Base-by-base conservation (phyloP, 805 yeast genomes). In the Metschnikowia drakensbergensis region DNA sequence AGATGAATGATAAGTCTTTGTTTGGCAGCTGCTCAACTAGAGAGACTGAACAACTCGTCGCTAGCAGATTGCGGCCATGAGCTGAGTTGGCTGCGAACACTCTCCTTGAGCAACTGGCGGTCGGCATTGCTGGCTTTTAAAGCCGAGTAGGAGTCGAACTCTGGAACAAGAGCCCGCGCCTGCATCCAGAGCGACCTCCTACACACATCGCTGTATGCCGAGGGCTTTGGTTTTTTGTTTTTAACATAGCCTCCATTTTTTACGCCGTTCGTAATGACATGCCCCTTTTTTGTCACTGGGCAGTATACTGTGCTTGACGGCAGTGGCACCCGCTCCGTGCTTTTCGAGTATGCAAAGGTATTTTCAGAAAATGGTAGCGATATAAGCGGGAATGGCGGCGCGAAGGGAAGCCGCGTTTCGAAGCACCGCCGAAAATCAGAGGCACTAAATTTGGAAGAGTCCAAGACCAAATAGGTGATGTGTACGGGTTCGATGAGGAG, bases 241-340 rank as follows among this genome's bases (percentile, higher is more conserved):
- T 79, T 82, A 0, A 72, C 51, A 47, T 62, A 72, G 22, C 74
- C 72, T 0, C 92, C 91, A 52, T 81, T 81, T 51, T 75, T 80
- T 4, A 83, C 79, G 0, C 88, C 89, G 54, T 78, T 77, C 37
- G 79, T 72, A 9, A 84, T 63, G 1, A 77, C 71, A 50, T 79
- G 76, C 0, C 58, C 45, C 9, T 53, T 47, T 5, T 59, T 54
- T 2, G 52, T 47, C 6, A 62, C 61, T 1, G 53, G 54, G 7
- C 68, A 52, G 39, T 65, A 57, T 6, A 68, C 54, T 11, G 72
- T 47, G 3, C 72, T 64, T 11, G 67, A 44, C 8, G 64, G 66
- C 35, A 68, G 65, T 8, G 77, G 74, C 10, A 38, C 48, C 0
- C 50, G 43, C 5, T 35, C 42, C 3, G 50, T 47, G 10, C 29